phyloP scores from a whole-genome alignment of 345 rosid genomes.

The Lumnitzera littorea region DNA sequence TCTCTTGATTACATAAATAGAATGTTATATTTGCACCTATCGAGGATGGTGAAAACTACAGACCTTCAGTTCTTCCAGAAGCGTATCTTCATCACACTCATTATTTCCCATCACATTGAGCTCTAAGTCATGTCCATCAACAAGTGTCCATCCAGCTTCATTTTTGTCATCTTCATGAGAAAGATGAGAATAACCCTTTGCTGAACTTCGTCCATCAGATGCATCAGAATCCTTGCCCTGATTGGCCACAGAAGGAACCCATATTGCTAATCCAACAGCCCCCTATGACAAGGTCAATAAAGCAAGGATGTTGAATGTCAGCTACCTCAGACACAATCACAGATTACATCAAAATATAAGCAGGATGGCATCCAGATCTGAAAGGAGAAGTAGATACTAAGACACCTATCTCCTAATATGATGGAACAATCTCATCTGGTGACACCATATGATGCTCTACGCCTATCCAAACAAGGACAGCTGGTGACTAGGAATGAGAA shows the following conservation, averaged over 20 bases:
- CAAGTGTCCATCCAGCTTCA: conserved; percentile 33
- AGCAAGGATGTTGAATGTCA: neutral
- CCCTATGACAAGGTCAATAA: conserved; percentile 44
- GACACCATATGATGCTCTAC: no score
- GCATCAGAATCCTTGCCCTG: conserved; percentile 68
- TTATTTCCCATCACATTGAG: conserved; percentile 44
- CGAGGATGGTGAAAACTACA: neutral
- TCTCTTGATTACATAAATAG: no score
- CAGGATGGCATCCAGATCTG: no score
- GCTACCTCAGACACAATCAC: neutral
- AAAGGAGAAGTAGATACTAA: no score
- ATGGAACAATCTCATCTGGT: no score
- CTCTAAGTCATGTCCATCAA: conserved; percentile 50
- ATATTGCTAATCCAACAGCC: conserved; percentile 97
- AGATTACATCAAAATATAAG: no score
- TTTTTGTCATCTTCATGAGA: conserved; percentile 44
- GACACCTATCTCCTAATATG: no score
- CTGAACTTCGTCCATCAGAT: conserved; percentile 42
- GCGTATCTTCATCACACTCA: conserved; percentile 55
- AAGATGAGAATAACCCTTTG: conserved; percentile 68
- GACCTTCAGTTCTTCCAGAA: conserved; percentile 76
- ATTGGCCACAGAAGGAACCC: conserved; percentile 97
- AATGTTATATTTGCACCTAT: no score
- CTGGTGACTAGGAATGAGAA: no score
- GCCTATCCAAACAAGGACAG: no score